Evolutionary conservation across 208 protist genomes (phyloP).

Genomic region (Spongospora subterranea): DNA sequence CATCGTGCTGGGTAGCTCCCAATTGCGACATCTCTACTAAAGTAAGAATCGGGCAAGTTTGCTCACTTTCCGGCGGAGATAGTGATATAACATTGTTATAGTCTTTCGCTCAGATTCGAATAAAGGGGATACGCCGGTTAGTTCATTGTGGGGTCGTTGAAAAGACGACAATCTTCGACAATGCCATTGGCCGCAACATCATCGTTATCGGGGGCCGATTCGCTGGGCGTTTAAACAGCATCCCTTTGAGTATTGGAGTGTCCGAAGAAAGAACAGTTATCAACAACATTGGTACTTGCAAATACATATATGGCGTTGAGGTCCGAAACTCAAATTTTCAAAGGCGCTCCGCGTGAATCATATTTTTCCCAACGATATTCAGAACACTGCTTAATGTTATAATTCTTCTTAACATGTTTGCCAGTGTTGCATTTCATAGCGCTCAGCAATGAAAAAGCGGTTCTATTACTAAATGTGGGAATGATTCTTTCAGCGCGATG

Average conservation of each 20-base stretch:
- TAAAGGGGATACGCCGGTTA: background rate
- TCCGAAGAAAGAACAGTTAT: too few species aligned
- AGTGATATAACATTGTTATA: background rate
- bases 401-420: too few species aligned
- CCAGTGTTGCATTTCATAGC: too few species aligned
- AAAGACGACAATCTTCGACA: background rate
- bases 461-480: too few species aligned
- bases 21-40: background rate
- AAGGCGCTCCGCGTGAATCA: too few species aligned
- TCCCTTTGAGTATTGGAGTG: background rate
- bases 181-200: background rate
- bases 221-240: background rate
- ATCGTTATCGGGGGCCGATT: background rate
- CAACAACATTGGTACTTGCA: too few species aligned
- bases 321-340: too few species aligned
- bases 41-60: background rate
- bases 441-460: too few species aligned
- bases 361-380: too few species aligned
- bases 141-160: background rate
- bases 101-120: background rate
- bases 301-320: too few species aligned
- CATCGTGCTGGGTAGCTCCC: conserved; percentile 12
- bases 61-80: background rate
- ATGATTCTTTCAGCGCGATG: background rate
- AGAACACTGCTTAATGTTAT: too few species aligned